A percentile compares a stretch with the other conserved stretches of the same genome.
Evolutionary conservation across 352 stramenopile species (phyloP).

Genomic region (Phytophthora meadii): DNA sequence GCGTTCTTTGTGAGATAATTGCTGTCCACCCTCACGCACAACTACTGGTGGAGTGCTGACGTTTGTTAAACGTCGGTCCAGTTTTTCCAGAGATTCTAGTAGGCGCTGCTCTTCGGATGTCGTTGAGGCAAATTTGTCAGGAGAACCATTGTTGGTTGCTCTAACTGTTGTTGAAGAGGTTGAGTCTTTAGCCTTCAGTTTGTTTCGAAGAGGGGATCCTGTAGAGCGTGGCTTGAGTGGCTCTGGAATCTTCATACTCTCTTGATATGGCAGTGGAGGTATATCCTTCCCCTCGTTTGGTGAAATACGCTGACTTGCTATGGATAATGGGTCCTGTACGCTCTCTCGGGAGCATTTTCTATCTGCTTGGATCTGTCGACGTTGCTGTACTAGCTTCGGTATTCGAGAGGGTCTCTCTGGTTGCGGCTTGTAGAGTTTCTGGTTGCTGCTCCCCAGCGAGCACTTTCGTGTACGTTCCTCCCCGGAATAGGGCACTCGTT

Average conservation of each 20-base stretch:
- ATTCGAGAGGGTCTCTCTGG: slow-evolving; percentile 11
- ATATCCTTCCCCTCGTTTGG: not conserved
- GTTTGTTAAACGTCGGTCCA: slow-evolving; percentile 46
- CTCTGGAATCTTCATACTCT: not conserved
- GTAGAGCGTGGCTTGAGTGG: not conserved
- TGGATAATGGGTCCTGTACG: not conserved
- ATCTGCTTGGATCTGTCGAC: slow-evolving; percentile 46
- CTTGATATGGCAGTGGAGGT: not conserved
- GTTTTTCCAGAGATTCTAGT: slow-evolving; percentile 64
- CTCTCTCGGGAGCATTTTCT: slow-evolving; percentile 1
- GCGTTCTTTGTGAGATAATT: not conserved
- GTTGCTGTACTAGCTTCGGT: slow-evolving; percentile 51
- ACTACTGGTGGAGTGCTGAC: slow-evolving; percentile 8
- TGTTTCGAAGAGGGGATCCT: not conserved
- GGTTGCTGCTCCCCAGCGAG: not conserved
- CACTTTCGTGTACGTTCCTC: not conserved
- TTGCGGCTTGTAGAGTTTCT: not conserved
- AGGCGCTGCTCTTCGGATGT: slow-evolving; percentile 51
- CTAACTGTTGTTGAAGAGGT: not conserved
- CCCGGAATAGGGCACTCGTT: not conserved
- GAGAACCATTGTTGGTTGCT: not conserved
- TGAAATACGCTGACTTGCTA: not conserved
- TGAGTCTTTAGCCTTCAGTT: not conserved
- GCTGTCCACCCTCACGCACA: slow-evolving; percentile 8
- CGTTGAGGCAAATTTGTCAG: slow-evolving; percentile 43